phyloP scores from a whole-genome alignment of 495 filamentous ascomycete genomes.

The Pseudevernia furfuracea region DNA sequence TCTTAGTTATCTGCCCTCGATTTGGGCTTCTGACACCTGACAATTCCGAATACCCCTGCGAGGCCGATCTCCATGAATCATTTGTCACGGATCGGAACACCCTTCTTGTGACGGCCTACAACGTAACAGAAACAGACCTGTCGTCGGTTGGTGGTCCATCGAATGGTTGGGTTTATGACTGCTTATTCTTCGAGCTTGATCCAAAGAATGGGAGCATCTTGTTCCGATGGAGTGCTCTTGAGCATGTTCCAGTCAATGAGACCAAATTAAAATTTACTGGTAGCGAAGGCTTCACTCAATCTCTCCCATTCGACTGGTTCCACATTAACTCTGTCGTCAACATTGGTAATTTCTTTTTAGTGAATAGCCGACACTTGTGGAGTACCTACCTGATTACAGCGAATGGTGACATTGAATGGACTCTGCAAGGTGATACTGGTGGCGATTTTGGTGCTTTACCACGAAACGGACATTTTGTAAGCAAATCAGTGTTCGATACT shows the following conservation, averaged over 20 bases:
- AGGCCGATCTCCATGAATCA: slow-evolving; percentile 41
- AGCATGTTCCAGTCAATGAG: slow-evolving; percentile 26
- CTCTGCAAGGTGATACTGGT: slow-evolving; percentile 35
- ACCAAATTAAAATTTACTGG: slow-evolving; percentile 2
- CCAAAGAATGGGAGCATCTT: slow-evolving; percentile 37
- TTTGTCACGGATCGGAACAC: slow-evolving; percentile 43
- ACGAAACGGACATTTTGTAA: slow-evolving; percentile 22
- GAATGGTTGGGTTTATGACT: slow-evolving; percentile 46
- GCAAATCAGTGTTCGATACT: not conserved
- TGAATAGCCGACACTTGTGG: slow-evolving; percentile 35
- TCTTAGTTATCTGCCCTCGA: slow-evolving; percentile 25
- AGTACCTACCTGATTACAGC: slow-evolving; percentile 32
- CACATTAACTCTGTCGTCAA: slow-evolving; percentile 43
- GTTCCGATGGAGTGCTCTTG: slow-evolving; percentile 39
- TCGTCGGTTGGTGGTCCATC: slow-evolving; percentile 33
- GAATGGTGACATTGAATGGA: slow-evolving; percentile 38
- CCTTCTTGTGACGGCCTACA: slow-evolving; percentile 45
- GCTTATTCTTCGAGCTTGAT: slow-evolving; percentile 45
- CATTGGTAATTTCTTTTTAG: slow-evolving; percentile 34
- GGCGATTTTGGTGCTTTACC: slow-evolving; percentile 36
- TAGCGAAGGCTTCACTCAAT: slow-evolving; percentile 22
- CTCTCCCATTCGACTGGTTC: slow-evolving; percentile 39
- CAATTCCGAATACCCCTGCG: slow-evolving; percentile 13
- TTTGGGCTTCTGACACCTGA: slow-evolving; percentile 15
- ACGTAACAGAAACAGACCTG: slow-evolving; percentile 37